phyloP scores from a whole-genome alignment of 2,329 filamentous ascomycete species.

The Xylaria sp. region DNA sequence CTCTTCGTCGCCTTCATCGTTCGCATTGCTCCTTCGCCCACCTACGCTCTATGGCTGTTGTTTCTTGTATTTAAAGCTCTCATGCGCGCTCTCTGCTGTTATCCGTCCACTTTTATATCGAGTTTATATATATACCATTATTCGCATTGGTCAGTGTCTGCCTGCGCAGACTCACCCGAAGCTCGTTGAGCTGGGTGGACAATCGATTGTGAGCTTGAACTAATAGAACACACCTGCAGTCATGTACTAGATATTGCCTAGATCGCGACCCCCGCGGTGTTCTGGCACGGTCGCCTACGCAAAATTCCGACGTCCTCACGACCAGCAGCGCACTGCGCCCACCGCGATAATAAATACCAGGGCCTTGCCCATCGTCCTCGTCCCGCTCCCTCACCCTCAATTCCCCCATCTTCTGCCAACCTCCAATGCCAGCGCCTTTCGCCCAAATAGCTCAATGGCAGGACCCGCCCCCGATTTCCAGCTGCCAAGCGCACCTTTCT shows the following conservation, averaged over 20 bases:
- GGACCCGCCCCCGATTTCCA: conserved; percentile 59
- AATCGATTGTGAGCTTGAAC: conserved; percentile 38
- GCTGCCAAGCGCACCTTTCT: conserved; percentile 57
- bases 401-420: conserved; percentile 29
- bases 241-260: conserved; percentile 51
- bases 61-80: conserved; percentile 43
- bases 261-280: conserved; percentile 47
- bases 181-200: conserved; percentile 28
- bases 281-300: conserved; percentile 44
- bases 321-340: conserved; percentile 25
- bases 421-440: conserved; percentile 48
- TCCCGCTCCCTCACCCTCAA: conserved; percentile 14
- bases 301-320: conserved; percentile 39
- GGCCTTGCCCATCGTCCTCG: conserved; percentile 35
- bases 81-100: conserved; percentile 11
- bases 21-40: conserved; percentile 41
- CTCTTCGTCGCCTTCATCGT: conserved; percentile 38
- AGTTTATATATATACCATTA: conserved; percentile 13
- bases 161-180: conserved; percentile 34
- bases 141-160: conserved; percentile 43
- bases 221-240: conserved; percentile 47
- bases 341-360: conserved; percentile 43
- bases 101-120: conserved; percentile 11
- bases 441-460: conserved; percentile 61
- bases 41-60: conserved; percentile 25